Conservation (phyloP, 495 filamentous ascomycete species). For the Neurospora sp. region DNA sequence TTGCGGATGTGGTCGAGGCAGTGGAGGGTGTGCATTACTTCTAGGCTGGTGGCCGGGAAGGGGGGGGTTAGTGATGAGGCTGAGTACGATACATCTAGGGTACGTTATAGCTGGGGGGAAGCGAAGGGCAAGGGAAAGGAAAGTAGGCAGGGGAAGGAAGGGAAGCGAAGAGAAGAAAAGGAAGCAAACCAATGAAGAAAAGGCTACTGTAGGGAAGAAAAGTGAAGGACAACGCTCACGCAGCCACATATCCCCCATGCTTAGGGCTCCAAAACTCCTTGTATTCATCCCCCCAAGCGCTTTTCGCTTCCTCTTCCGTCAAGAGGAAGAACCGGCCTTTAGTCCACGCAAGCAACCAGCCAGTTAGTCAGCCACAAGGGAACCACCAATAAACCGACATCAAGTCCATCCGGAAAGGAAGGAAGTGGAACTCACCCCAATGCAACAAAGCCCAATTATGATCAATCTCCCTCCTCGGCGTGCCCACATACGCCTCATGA, state of each 20-base stretch:
- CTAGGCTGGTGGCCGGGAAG: neutral
- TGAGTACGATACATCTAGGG: too few species aligned
- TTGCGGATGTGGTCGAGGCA: slow-evolving; percentile 4
- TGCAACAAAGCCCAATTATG: slow-evolving; percentile 4
- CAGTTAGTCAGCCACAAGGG: neutral
- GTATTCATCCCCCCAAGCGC: neutral
- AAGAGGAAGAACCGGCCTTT: slow-evolving; percentile 1
- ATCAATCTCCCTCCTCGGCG: slow-evolving; percentile 1
- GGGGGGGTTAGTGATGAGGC: too few species aligned
- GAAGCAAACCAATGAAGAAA: too few species aligned
- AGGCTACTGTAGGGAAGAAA: too few species aligned
- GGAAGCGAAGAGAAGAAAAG: too few species aligned
- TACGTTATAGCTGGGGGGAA: too few species aligned
- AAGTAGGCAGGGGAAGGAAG: too few species aligned
- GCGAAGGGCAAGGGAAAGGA: too few species aligned
- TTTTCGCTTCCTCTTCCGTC: neutral
- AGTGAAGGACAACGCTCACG: neutral
- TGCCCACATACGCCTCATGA: neutral
- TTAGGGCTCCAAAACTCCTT: neutral
- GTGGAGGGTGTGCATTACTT: slow-evolving; percentile 4
- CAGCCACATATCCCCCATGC: slow-evolving; percentile 1
- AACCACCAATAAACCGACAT: too few species aligned
- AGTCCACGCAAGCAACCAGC: neutral
- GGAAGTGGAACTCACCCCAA: neutral
- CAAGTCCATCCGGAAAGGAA: too few species aligned